Percentiles rank a stretch among this genome's conserved stretches.
phyloP scores from a whole-genome alignment of 495 filamentous ascomycete species.

The Penicillium silybi region DNA sequence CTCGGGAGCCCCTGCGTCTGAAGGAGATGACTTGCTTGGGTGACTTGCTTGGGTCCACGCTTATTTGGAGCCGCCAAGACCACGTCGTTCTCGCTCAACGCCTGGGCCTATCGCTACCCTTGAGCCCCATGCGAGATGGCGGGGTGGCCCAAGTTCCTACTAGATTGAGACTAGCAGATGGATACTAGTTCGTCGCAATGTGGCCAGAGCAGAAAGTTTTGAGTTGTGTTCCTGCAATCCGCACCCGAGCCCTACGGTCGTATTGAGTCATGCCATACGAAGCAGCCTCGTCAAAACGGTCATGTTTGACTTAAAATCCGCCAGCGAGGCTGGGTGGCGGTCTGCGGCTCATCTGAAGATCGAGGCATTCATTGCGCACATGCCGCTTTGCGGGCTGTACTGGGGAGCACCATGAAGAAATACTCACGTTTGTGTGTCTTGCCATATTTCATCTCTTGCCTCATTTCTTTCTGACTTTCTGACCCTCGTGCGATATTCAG shows the following conservation, averaged over 20 bases:
- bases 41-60: conserved; percentile 9
- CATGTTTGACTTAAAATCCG: conserved; percentile 4
- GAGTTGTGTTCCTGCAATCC: conserved; percentile 10
- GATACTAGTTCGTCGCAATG: neutral
- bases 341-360: conserved; percentile 12
- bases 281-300: conserved; percentile 6
- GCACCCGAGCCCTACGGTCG: conserved; percentile 15
- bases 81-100: neutral
- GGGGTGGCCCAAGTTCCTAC: no score
- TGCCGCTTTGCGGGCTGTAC: conserved; percentile 8
- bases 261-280: conserved; percentile 20
- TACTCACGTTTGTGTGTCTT: conserved; percentile 1
- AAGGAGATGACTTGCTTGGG: conserved; percentile 19
- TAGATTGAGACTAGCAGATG: neutral
- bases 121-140: neutral
- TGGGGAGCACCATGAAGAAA: neutral
- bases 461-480: neutral
- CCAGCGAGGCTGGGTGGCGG: conserved; percentile 15
- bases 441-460: conserved; percentile 3
- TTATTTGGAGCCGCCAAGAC: conserved; percentile 11
- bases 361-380: conserved; percentile 9
- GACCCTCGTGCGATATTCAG: conserved; percentile 1
- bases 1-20: conserved; percentile 20
- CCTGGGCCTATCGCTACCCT: neutral
- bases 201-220: conserved; percentile 11